Evolutionary conservation across 768 basidiomycete species (phyloP).

Genomic region (Naganishia antarctica): DNA sequence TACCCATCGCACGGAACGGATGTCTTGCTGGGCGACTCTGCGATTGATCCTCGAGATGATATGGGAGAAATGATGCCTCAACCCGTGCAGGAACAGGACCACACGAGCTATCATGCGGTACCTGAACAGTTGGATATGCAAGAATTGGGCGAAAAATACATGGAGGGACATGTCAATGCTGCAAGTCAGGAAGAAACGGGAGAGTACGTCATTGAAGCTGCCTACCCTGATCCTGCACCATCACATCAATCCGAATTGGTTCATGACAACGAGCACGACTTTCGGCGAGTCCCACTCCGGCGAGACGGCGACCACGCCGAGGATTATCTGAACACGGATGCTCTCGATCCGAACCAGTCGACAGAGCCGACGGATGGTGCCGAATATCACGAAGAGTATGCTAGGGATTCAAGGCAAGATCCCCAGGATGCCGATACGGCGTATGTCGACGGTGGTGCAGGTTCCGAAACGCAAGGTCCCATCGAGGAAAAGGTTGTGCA

Average conservation of each 20-base stretch:
- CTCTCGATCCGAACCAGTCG: not conserved
- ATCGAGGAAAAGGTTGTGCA: too few relatives aligned
- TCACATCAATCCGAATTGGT: not conserved
- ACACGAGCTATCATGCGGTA: slow-evolving; percentile 6
- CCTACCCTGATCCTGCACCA: not conserved
- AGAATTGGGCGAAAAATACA: not conserved
- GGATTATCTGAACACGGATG: not conserved
- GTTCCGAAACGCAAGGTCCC: too few relatives aligned
- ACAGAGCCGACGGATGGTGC: not conserved
- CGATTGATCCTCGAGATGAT: too few relatives aligned
- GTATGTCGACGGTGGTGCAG: not conserved
- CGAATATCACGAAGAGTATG: not conserved
- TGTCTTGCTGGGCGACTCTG: not conserved
- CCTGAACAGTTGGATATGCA: slow-evolving; percentile 18
- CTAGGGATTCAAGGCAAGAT: not conserved
- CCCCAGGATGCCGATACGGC: not conserved
- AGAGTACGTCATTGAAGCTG: slow-evolving; percentile 11
- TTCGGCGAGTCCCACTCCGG: not conserved
- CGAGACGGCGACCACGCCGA: not conserved
- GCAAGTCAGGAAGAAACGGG: slow-evolving; percentile 2
- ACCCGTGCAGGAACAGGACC: slow-evolving; percentile 2
- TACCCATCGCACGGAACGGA: not conserved
- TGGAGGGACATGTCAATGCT: not conserved
- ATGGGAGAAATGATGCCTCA: not conserved
- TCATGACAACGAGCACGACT: not conserved